phyloP scores from a whole-genome alignment of 169 alveolate genomes.

The Plasmodium relictum region DNA sequence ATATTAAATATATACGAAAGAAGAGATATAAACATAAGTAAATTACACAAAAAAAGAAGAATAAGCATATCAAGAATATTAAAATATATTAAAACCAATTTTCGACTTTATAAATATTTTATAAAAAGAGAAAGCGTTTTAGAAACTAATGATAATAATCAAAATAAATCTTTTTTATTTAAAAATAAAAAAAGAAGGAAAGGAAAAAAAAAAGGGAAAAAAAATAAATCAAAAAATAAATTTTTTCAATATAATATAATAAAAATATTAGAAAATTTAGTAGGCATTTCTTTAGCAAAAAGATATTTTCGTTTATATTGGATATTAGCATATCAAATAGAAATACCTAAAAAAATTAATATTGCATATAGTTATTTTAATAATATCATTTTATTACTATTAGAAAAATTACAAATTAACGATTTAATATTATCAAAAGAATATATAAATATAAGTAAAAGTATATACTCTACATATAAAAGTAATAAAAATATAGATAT shows the following conservation, averaged over 20 bases:
- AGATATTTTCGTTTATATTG: constrained; percentile 73
- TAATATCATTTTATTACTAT: constrained; percentile 60
- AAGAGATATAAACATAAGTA: constrained; percentile 38
- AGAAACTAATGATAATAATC: constrained; percentile 28
- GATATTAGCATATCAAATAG: constrained; percentile 71
- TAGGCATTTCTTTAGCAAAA: constrained; percentile 65
- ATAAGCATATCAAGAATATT: constrained; percentile 30
- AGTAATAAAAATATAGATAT: constrained; percentile 37
- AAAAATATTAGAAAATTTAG: constrained; percentile 48
- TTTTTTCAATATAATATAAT: constrained; percentile 55
- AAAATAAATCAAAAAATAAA: constrained; percentile 36
- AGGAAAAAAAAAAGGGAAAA: constrained; percentile 35
- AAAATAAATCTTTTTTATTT: constrained; percentile 47
- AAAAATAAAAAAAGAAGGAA: constrained; percentile 46
- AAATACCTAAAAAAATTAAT: constrained; percentile 62
- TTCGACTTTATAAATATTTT: constrained; percentile 48
- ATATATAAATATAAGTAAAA: constrained; percentile 53
- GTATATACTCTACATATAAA: constrained; percentile 36
- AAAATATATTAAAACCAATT: constrained; percentile 48
- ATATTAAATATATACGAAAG: constrained; percentile 56
- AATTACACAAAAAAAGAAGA: constrained; percentile 43
- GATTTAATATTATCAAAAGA: constrained; percentile 60
- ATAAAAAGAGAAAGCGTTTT: constrained; percentile 55
- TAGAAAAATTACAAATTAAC: constrained; percentile 66
- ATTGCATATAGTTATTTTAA: constrained; percentile 61